phyloP scores from a whole-genome alignment of 192 early-diverging fungal species.

The Dimargaris cristalligena region DNA sequence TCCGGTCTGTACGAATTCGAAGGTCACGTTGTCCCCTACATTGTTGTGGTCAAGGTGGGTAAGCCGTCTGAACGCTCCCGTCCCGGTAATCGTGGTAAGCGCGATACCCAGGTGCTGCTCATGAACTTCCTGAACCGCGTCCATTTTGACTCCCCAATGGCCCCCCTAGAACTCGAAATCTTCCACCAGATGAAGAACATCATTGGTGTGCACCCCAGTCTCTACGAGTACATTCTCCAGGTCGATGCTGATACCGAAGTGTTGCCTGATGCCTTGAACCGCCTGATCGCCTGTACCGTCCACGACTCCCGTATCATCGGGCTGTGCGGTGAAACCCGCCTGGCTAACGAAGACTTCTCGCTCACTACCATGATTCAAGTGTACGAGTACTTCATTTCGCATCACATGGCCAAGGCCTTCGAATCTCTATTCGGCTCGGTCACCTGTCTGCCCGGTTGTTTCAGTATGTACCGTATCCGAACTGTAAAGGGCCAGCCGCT shows the following conservation, averaged over 20 bases:
- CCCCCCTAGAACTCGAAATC: slow-evolving; percentile 86
- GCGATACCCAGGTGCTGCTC: slow-evolving; percentile 89
- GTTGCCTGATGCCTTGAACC: slow-evolving; percentile 66
- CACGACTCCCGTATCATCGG: slow-evolving; percentile 68
- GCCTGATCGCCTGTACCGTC: slow-evolving; percentile 69
- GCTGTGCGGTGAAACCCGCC: slow-evolving; percentile 84
- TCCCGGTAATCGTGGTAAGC: slow-evolving; percentile 95
- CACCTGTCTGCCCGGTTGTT: slow-evolving; percentile 70
- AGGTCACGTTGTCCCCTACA: slow-evolving; percentile 79
- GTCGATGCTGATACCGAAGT: slow-evolving; percentile 76
- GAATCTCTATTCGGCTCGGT: slow-evolving; percentile 68
- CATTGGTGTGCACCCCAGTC: slow-evolving; percentile 72
- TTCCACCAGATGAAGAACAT: slow-evolving; percentile 95
- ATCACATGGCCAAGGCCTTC: slow-evolving; percentile 82
- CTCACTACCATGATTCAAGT: slow-evolving; percentile 98
- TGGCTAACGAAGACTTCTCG: slow-evolving; percentile 75
- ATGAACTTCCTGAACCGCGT: slow-evolving; percentile 89
- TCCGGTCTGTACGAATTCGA: slow-evolving; percentile 82
- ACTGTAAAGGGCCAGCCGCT: slow-evolving; percentile 54
- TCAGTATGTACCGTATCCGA: slow-evolving; percentile 71
- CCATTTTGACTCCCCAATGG: slow-evolving; percentile 79
- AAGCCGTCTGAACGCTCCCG: slow-evolving; percentile 63
- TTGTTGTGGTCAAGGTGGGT: slow-evolving; percentile 89
- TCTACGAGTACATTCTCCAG: slow-evolving; percentile 65
- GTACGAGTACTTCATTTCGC: slow-evolving; percentile 81